A percentile compares a stretch with the other conserved stretches of the same genome.
Conservation (phyloP, 345 rosid genomes). For the Rhizophora apiculata region DNA sequence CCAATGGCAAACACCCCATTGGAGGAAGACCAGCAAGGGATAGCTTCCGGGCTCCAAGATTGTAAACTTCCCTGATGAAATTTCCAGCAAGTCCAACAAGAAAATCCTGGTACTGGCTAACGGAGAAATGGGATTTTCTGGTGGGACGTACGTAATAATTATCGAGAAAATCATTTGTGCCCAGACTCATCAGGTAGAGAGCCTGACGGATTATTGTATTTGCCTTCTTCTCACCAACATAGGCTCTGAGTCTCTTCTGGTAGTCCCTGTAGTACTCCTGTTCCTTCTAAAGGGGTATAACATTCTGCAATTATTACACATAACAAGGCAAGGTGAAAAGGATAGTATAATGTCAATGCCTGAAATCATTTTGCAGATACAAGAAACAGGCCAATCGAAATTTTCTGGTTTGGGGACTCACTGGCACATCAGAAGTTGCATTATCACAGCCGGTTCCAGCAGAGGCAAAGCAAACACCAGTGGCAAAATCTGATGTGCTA, state of each 20-base stretch:
- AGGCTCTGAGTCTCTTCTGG: constrained; percentile 48
- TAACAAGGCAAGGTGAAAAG: background rate
- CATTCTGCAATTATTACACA: constrained; percentile 44
- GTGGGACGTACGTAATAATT: constrained; percentile 55
- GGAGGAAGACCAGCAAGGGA: constrained; percentile 58
- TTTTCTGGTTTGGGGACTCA: constrained; percentile 37
- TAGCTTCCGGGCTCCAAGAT: constrained; percentile 66
- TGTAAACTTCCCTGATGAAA: constrained; percentile 54
- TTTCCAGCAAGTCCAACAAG: constrained; percentile 48
- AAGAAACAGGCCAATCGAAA: constrained; percentile 38
- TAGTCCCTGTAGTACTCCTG: constrained; percentile 70
- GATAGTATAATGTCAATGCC: no score
- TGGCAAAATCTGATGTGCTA: constrained; percentile 58
- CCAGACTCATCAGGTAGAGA: constrained; percentile 65
- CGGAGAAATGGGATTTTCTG: constrained; percentile 28
- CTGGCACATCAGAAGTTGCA: constrained; percentile 65
- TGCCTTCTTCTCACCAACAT: constrained; percentile 50
- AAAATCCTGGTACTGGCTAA: constrained; percentile 53
- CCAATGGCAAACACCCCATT: constrained; percentile 83
- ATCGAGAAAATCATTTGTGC: constrained; percentile 84
- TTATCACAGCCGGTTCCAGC: constrained; percentile 90
- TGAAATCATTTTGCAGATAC: background rate
- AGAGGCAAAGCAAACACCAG: constrained; percentile 86
- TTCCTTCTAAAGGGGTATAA: constrained; percentile 80
- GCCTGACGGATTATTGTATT: constrained; percentile 48